phyloP scores from a whole-genome alignment of 805 yeast genomes.

The Kazachstania taianensis region DNA sequence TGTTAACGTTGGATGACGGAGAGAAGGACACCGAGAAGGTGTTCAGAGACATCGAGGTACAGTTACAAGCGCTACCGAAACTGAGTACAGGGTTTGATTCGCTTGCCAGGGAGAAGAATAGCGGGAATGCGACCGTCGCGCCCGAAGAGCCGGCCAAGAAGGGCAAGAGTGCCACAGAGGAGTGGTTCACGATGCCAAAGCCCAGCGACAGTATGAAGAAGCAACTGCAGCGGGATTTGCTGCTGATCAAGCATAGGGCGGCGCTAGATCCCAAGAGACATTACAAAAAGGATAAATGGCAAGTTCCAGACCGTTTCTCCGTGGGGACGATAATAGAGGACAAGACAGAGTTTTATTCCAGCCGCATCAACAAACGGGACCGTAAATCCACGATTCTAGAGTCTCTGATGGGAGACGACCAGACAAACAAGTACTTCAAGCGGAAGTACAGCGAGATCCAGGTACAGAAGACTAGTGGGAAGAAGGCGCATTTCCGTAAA shows the following conservation, averaged over 20 bases:
- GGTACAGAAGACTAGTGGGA: conserved; percentile 48
- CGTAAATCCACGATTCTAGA: conserved; percentile 74
- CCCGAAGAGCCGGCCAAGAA: neutral
- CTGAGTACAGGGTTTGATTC: conserved; percentile 23
- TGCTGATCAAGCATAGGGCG: conserved; percentile 72
- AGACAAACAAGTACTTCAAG: conserved; percentile 67
- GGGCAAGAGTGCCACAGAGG: conserved; percentile 19
- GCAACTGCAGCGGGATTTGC: conserved; percentile 59
- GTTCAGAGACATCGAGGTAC: conserved; percentile 24
- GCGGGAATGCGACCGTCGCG: neutral
- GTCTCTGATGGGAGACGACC: conserved; percentile 67
- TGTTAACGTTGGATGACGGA: conserved; percentile 9
- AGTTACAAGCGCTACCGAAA: conserved; percentile 21
- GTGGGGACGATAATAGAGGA: conserved; percentile 84
- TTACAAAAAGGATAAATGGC: conserved; percentile 79
- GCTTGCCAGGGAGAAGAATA: conserved; percentile 8
- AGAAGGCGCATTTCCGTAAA: conserved; percentile 55
- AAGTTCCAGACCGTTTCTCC: conserved; percentile 69
- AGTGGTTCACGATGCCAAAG: conserved; percentile 77
- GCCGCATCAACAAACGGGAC: conserved; percentile 54
- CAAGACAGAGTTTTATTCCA: conserved; percentile 57
- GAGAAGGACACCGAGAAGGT: conserved; percentile 12
- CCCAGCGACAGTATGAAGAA: conserved; percentile 57
- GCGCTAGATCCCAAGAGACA: conserved; percentile 93
- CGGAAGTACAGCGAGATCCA: conserved; percentile 78